Evolutionary conservation across 345 rosid species (phyloP).

Genomic region (Corchorus capsularis): DNA sequence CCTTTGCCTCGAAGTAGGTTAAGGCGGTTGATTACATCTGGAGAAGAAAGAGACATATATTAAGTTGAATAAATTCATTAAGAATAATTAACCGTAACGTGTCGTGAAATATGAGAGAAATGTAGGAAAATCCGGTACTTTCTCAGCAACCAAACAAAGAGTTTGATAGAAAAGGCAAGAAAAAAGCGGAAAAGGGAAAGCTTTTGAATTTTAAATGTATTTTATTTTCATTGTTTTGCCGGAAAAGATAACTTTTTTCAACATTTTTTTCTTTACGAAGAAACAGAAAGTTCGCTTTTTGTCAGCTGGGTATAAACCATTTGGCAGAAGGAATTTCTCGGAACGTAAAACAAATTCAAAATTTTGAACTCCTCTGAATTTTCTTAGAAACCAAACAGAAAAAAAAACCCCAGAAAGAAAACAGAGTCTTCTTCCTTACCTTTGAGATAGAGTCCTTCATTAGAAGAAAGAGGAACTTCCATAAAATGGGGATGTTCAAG

Average conservation of each 20-base stretch:
- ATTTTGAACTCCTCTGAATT: neutral
- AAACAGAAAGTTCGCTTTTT: constrained; percentile 15
- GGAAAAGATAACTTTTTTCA: neutral
- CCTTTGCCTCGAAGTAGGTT: constrained; percentile 83
- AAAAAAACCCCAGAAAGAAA: neutral
- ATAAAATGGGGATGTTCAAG: constrained; percentile 98
- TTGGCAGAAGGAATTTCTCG: constrained; percentile 14
- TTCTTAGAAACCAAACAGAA: constrained; percentile 8
- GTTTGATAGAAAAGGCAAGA: neutral
- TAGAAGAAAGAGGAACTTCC: constrained; percentile 79
- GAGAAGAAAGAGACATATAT: neutral
- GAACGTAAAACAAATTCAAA: constrained; percentile 11
- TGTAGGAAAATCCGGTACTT: neutral
- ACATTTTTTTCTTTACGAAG: constrained; percentile 9
- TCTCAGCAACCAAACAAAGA: constrained; percentile 14
- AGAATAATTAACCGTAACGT: neutral
- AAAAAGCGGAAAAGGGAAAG: neutral
- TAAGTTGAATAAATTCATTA: neutral
- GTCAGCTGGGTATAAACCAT: constrained; percentile 17
- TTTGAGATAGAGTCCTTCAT: constrained; percentile 74
- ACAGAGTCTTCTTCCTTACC: constrained; percentile 35
- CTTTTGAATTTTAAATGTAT: constrained; percentile 21
- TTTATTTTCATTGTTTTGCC: neutral
- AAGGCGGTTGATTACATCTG: constrained; percentile 85
- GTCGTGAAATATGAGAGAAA: constrained; percentile 9